Evolutionary conservation across 2,329 filamentous ascomycete species (phyloP), one percentile per base, ranked within the genome.

Genomic region (Elsinoe fawcettii): DNA sequence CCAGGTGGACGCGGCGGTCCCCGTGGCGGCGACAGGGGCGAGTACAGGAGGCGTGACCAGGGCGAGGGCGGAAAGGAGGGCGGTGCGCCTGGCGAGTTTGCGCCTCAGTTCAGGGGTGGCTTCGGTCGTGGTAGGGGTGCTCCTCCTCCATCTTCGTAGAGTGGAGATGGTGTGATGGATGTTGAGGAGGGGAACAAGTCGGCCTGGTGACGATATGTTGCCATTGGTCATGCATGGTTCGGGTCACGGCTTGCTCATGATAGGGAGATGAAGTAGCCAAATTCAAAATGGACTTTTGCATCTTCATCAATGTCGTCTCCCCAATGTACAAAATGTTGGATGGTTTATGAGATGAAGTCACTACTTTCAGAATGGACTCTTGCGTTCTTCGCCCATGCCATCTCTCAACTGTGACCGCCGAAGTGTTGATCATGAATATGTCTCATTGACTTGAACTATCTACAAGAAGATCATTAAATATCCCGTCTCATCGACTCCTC

Each of bases 41-140:
- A 58, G 55, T 96, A 96, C 85, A 83, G 91, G 77, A 86, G 91
- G 77, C 87, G 91, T 73, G 90, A 95, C 71, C 23, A 37, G 14
- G 61, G 61, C 25, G 61, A 62, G 75, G 73, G 85, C 75, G 73
- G 85, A 75, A 95, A 95, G 85, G 90, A 95, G 80, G 89, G 89
- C 71, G 88, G 86, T 81, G 88, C 90, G 74, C 88, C 90, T 71
- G 88, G 88, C 78, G 88, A 90, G 77, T 96, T 93, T 76, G 86
- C 87, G 79, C 90, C 90, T 74, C 84, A 87, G 76, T 96, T 96
- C 67, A 66, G 69, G 64, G 65, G 65, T 61, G 63, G 64, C 47
- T 66, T 64, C 65, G 90, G 90, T 74, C 88, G 90, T 85, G 90
- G 89, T 76, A 87, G 88, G 80, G 86, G 86, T 72, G 84, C 78